Evolutionary conservation across 768 basidiomycete genomes (phyloP), one percentile per base, ranked within the genome.

Genomic region (Trametes meyenii): DNA sequence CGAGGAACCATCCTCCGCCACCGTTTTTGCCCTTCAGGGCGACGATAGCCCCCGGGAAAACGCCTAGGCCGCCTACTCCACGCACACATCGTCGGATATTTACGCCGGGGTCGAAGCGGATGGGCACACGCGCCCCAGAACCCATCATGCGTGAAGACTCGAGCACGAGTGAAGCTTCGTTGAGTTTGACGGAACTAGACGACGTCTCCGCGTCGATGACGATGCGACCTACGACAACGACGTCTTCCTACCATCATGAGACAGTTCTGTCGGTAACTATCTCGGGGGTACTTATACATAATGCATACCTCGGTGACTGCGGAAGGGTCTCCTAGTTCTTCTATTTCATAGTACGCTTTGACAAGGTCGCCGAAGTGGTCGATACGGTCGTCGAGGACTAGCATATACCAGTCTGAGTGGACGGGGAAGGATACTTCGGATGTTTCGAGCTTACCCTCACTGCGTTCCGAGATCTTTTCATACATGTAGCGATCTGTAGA

Each of bases 401-500:
- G 7, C 12, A 26, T 8, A 26, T 26, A 8, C 13, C 19, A 56
- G 8, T 23, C 38, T 21, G 4, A 21, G n/a, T 14, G 5, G 5
- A 50, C 7, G n/a, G 13, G 14, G 1, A 10, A 3, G 14, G 12
- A 11, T 5, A 17, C 35, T 12, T 17, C 2, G 12, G 13, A 24
- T 24, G 19, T 21, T 14, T 13, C 3, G 14, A 2, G 10, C 73
- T 50, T 66, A 93, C 94, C 87, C 81, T 89, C 89, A 63, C 92
- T 89, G 48, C 95, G 80, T 69, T 92, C 91, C 1, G 85, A 85
- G 24, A 90, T 80, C 75, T 92, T 94, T 73, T 98, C 95, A 69
- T 91, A 94, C 95, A 96, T 96, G 72, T 98, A 98, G 29, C 91
- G 84, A 81, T 88, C 90, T 92, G 66, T 85, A 86, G 87, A 62